A percentile compares a stretch with the other conserved stretches of the same genome.
These are phyloP conservation scores for Suzukiozyma palmioleophila DNA, from an alignment of 1,139 yeast species.

Conservation along the genomic window DNA sequence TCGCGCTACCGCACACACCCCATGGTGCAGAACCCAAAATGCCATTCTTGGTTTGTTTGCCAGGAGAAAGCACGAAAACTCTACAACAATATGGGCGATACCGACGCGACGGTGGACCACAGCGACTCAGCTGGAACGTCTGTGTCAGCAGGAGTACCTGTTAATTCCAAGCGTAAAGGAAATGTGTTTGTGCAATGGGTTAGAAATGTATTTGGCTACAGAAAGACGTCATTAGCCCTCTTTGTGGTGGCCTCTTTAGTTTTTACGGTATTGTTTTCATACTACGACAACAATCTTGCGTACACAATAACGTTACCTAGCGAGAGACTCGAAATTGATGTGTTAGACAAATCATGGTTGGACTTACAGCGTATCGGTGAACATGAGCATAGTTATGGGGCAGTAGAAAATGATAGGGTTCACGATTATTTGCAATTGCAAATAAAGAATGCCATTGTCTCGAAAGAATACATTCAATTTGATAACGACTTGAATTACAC, in stretches of 20 bases:
- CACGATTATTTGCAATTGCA: constrained; percentile 59
- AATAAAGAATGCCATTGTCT: constrained; percentile 29
- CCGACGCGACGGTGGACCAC: background rate
- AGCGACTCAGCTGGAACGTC: background rate
- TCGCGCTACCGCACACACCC: too few relatives aligned
- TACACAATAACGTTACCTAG: constrained; percentile 39
- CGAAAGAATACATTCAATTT: constrained; percentile 37
- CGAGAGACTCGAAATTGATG: constrained; percentile 26
- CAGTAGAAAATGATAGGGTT: constrained; percentile 70
- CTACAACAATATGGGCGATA: background rate
- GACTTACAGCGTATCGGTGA: constrained; percentile 65
- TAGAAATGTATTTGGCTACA: constrained; percentile 48
- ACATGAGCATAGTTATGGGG: constrained; percentile 71
- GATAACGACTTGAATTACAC: constrained; percentile 48
- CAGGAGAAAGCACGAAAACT: too few relatives aligned
- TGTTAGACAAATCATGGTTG: constrained; percentile 55
- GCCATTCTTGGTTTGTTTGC: too few relatives aligned
- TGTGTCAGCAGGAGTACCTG: background rate
- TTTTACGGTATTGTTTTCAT: constrained; percentile 25
- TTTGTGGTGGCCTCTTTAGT: constrained; percentile 42
- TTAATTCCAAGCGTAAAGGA: too few relatives aligned
- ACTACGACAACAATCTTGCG: constrained; percentile 32
- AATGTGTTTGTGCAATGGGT: constrained; percentile 24
- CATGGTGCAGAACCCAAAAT: too few relatives aligned
- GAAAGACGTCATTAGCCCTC: constrained; percentile 56